Evolutionary conservation across 164 flowering plant species (phyloP).

Genomic region (Vitis labrusca): DNA sequence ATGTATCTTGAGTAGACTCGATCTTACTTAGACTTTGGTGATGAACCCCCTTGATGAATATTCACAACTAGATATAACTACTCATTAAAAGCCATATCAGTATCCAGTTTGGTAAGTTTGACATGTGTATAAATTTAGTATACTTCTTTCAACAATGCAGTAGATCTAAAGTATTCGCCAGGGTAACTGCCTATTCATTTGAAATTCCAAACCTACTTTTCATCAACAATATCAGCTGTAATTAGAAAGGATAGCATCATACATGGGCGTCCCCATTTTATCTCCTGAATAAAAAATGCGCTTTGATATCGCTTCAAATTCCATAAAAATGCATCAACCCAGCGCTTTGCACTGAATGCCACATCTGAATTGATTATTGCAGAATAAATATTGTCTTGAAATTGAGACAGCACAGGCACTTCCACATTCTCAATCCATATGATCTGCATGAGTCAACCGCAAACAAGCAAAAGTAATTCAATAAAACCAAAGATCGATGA

Average conservation of each 20-base stretch:
- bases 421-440: slow-evolving; percentile 14
- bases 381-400: slow-evolving; percentile 1
- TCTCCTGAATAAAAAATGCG: background rate
- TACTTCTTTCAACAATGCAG: too few species aligned
- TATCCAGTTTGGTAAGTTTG: too few species aligned
- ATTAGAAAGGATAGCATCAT: background rate
- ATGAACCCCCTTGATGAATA: too few species aligned
- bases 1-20: too few species aligned
- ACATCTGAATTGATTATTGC: background rate
- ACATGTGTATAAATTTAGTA: too few species aligned
- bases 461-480: background rate
- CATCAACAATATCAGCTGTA: background rate
- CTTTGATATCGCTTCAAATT: background rate
- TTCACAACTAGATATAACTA: too few species aligned
- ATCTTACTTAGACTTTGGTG: too few species aligned
- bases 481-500: background rate
- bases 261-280: background rate
- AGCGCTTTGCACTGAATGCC: slow-evolving; percentile 10
- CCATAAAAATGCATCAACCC: slow-evolving; percentile 4
- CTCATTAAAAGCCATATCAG: too few species aligned
- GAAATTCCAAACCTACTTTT: background rate
- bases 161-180: too few species aligned
- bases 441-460: background rate
- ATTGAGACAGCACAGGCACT: background rate
- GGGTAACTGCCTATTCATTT: background rate